These are phyloP conservation scores for Ophiorrhiza pumila DNA, from an alignment of 257 asterid genomes.

Conservation along the genomic window DNA sequence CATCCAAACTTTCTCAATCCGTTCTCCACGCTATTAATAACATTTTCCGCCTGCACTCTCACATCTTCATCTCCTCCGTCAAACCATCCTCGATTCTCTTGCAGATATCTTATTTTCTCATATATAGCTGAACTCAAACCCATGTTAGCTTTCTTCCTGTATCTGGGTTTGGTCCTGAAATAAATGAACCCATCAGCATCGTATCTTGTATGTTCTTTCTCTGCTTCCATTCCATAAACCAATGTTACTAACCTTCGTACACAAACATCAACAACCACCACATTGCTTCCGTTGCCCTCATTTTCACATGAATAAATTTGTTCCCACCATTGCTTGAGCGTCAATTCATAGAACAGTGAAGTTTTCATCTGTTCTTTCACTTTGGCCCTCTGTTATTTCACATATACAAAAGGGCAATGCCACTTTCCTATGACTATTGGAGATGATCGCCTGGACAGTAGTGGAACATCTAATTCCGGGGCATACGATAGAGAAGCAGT, in stretches of 20 bases:
- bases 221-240: slow-evolving; percentile 61
- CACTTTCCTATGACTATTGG: slow-evolving; percentile 58
- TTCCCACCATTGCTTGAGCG: slow-evolving; percentile 84
- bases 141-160: slow-evolving; percentile 34
- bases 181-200: slow-evolving; percentile 42
- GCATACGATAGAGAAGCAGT: slow-evolving; percentile 23
- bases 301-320: slow-evolving; percentile 46
- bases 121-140: slow-evolving; percentile 44
- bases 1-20: slow-evolving; percentile 68
- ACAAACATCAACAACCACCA: slow-evolving; percentile 39
- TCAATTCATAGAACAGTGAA: slow-evolving; percentile 53
- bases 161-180: slow-evolving; percentile 43
- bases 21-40: slow-evolving; percentile 32
- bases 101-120: slow-evolving; percentile 66
- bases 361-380: slow-evolving; percentile 46
- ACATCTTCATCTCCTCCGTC: slow-evolving; percentile 53
- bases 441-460: slow-evolving; percentile 42
- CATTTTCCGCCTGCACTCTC: slow-evolving; percentile 49
- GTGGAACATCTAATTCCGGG: slow-evolving; percentile 48
- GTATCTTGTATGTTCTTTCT: slow-evolving; percentile 34
- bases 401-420: slow-evolving; percentile 64
- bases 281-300: slow-evolving; percentile 16
- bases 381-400: slow-evolving; percentile 38
- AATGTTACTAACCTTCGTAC: slow-evolving; percentile 50
- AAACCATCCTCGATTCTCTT: slow-evolving; percentile 70